These are phyloP conservation scores for Pseudomassariella vexata DNA, from an alignment of 2,329 filamentous ascomycete genomes.

Conservation along the genomic window DNA sequence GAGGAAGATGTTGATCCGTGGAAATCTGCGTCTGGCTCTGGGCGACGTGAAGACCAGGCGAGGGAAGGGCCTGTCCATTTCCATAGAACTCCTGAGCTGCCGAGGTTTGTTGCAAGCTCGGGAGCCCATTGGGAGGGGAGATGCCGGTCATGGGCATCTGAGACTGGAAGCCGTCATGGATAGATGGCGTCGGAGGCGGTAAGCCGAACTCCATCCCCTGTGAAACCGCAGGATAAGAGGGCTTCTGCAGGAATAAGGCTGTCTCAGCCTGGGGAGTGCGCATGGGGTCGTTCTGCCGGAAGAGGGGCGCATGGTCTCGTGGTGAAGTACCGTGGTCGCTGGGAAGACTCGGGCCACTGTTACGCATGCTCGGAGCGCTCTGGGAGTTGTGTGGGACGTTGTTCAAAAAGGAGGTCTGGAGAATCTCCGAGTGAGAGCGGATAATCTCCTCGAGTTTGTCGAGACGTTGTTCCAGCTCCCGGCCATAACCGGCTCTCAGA, in stretches of 20 bases:
- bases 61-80: conserved; percentile 42
- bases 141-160: conserved; percentile 37
- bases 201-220: conserved; percentile 47
- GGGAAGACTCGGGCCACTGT: conserved; percentile 44
- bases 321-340: conserved; percentile 55
- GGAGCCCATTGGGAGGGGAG: conserved; percentile 28
- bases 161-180: conserved; percentile 40
- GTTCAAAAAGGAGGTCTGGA: conserved; percentile 49
- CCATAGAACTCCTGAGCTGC: conserved; percentile 46
- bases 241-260: conserved; percentile 57
- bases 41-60: conserved; percentile 51
- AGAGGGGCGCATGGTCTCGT: conserved; percentile 39
- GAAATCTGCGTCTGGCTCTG: conserved; percentile 39
- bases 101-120: conserved; percentile 30
- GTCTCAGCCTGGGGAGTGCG: conserved; percentile 52
- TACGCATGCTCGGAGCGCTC: conserved; percentile 34
- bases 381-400: conserved; percentile 25
- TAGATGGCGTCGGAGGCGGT: conserved; percentile 36
- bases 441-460: conserved; percentile 65
- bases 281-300: conserved; percentile 43
- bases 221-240: conserved; percentile 39
- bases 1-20: conserved; percentile 63
- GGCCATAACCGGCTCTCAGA: conserved; percentile 61
- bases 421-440: conserved; percentile 59
- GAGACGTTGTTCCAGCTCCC: conserved; percentile 67